These are phyloP conservation scores for Betula pendula DNA, from an alignment of 306 rosid genomes.

Conservation along the genomic window DNA sequence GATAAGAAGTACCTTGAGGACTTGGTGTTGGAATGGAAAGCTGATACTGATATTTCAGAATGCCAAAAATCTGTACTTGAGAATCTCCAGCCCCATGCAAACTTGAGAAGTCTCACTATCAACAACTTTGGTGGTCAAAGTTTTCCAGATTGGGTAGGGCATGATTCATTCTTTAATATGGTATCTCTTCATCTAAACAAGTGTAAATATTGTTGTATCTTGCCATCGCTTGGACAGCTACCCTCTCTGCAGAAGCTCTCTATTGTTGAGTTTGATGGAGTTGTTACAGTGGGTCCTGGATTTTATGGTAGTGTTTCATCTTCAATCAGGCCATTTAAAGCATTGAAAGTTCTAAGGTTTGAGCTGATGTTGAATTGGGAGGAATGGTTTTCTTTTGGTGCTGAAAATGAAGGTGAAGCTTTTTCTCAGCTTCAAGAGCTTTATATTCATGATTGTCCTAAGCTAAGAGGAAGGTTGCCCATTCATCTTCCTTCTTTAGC, in stretches of 20 bases:
- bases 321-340: not conserved
- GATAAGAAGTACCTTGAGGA: not conserved
- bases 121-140: not conserved
- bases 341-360: constrained; percentile 7
- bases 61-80: constrained; percentile 26
- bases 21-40: constrained; percentile 23
- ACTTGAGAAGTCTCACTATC: constrained; percentile 7
- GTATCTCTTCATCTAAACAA: not conserved
- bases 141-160: constrained; percentile 33
- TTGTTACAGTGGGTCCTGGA: not conserved
- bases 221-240: constrained; percentile 5
- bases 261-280: constrained; percentile 6
- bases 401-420: not conserved
- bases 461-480: too few relatives aligned
- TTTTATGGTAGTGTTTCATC: constrained; percentile 5
- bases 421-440: constrained; percentile 12
- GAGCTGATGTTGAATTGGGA: not conserved
- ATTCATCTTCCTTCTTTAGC: too few relatives aligned
- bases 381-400: constrained; percentile 1
- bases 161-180: constrained; percentile 14
- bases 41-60: not conserved
- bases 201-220: constrained; percentile 1
- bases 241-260: constrained; percentile 22
- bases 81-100: constrained; percentile 21
- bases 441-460: too few relatives aligned